Evolutionary conservation across 176 grass and related monocot genomes (phyloP), one percentile per base, ranked within the genome.

Genomic region (Avena insularis): DNA sequence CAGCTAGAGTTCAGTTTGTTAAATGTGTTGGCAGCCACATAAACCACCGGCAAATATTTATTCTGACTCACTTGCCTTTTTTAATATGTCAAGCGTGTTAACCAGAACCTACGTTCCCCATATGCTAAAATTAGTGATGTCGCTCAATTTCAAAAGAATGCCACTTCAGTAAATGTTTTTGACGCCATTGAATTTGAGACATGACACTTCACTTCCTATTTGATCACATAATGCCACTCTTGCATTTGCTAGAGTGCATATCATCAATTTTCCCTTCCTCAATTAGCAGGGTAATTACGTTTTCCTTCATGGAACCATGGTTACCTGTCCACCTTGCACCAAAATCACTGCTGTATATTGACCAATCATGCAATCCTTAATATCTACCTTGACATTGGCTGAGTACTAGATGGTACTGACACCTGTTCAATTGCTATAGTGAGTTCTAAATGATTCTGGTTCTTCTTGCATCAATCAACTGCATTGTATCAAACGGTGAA

Each of bases 41-140:
- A 29, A 82, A 47, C 16, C 17, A 15, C 59, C 54, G 23, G 43
- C 21, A 23, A 79, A 21, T 71, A 79, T 86, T 10, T 23, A 25
- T 86, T 77, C 33, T 86, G 27, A 54, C 77, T 68, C 49, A 29
- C 19, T 55, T 85, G 61, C 33, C 59, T 83, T 48, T 12, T 27
- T 86, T 23, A 20, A 46, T 51, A n/a, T 38, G 66, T 70, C 38
- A 70, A 40, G 27, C 35, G 33, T 79, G 20, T 48, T 54, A 77
- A 75, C 46, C 16, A 66, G 8, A 33, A 31, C 66, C 19, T 79
- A 25, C 17, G 10, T 19, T 70, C 35, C 16, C 16, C 16, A 40
- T 20, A 10, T 70, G 67, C 9, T 15, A 70, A 69, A 69, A 69
- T 19, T 69, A 69, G 15, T 43, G 40, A 43, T 43, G 40, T 43